Percentiles rank a stretch among this genome's conserved stretches.
Evolutionary conservation across 2,329 filamentous ascomycete species (phyloP).

Genomic region (Teratosphaeria gauchensis): DNA sequence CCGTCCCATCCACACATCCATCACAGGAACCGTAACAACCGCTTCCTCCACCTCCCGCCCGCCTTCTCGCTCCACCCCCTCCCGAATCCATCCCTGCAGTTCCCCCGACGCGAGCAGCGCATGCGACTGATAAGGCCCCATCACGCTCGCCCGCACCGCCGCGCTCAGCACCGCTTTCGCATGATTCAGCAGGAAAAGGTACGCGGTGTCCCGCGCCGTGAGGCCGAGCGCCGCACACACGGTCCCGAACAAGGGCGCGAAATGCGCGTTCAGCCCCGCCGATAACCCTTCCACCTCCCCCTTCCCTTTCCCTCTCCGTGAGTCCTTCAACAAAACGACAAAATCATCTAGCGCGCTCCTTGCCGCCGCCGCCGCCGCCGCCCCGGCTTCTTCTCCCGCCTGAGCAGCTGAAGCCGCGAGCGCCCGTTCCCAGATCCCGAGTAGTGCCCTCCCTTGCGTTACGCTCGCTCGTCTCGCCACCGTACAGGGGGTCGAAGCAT

Average conservation of each 20-base stretch:
- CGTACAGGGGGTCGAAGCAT: conserved; percentile 68
- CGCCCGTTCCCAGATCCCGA: conserved; percentile 60
- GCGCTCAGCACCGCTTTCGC: conserved; percentile 68
- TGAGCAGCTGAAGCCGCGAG: conserved; percentile 8
- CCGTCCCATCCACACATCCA: conserved; percentile 75
- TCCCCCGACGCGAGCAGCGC: conserved; percentile 54
- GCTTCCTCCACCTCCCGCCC: conserved; percentile 50
- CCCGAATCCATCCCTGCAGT: conserved; percentile 49
- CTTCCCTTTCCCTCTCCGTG: conserved; percentile 1
- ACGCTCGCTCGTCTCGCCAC: conserved; percentile 67
- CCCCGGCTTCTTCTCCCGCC: background rate
- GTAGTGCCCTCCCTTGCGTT: conserved; percentile 64
- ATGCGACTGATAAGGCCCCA: conserved; percentile 75
- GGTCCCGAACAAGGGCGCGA: conserved; percentile 61
- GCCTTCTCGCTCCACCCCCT: conserved; percentile 53
- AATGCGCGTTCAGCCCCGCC: conserved; percentile 44
- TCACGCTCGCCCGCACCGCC: conserved; percentile 64
- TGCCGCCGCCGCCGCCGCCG: background rate
- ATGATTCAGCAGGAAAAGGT: conserved; percentile 67
- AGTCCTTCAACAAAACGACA: background rate
- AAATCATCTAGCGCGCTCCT: background rate
- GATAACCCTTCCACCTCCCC: conserved; percentile 10
- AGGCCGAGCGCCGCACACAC: conserved; percentile 55
- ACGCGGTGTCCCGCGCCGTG: conserved; percentile 53
- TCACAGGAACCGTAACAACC: conserved; percentile 63